phyloP scores from a whole-genome alignment of 2,329 filamentous ascomycete species.

The Tolypocladium endophyticum region DNA sequence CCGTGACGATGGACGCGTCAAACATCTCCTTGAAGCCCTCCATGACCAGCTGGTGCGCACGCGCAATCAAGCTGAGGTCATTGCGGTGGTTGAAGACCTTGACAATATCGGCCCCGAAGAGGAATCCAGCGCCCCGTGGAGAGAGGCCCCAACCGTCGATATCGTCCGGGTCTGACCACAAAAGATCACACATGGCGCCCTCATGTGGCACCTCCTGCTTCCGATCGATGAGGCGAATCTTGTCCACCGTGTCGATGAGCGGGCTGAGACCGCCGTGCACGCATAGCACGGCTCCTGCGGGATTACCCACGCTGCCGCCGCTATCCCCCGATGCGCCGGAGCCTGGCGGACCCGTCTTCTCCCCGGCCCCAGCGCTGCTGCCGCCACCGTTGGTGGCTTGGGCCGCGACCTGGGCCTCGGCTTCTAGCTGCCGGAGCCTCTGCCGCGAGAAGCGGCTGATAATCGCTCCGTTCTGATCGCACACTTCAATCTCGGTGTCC shows the following conservation, averaged over 20 bases:
- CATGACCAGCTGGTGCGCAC: constrained; percentile 97
- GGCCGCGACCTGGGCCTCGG: constrained; percentile 11
- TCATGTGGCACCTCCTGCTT: constrained; percentile 99
- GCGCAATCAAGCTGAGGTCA: constrained; percentile 81
- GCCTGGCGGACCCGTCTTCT: constrained; percentile 59
- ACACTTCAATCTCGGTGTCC: constrained; percentile 85
- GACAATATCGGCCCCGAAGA: constrained; percentile 93
- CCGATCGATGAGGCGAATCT: constrained; percentile 86
- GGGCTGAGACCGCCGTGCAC: constrained; percentile 92
- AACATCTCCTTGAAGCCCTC: constrained; percentile 99
- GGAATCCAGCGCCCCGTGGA: constrained; percentile 85
- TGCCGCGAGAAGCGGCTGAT: constrained; percentile 60
- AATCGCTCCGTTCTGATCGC: constrained; percentile 72
- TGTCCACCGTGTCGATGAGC: constrained; percentile 85
- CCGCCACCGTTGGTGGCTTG: constrained; percentile 6
- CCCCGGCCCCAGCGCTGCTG: constrained; percentile 8
- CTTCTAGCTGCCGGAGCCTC: constrained; percentile 10
- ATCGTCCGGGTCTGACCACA: constrained; percentile 97
- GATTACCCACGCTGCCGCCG: constrained; percentile 51
- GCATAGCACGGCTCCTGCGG: constrained; percentile 78
- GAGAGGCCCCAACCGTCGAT: constrained; percentile 95
- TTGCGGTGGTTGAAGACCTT: constrained; percentile 94
- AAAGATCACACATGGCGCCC: constrained; percentile 94
- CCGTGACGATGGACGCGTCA: constrained; percentile 86
- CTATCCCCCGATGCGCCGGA: constrained; percentile 67